These are phyloP conservation scores for Rubia occidens DNA, from an alignment of 305 asterid species.

Conservation along the genomic window DNA sequence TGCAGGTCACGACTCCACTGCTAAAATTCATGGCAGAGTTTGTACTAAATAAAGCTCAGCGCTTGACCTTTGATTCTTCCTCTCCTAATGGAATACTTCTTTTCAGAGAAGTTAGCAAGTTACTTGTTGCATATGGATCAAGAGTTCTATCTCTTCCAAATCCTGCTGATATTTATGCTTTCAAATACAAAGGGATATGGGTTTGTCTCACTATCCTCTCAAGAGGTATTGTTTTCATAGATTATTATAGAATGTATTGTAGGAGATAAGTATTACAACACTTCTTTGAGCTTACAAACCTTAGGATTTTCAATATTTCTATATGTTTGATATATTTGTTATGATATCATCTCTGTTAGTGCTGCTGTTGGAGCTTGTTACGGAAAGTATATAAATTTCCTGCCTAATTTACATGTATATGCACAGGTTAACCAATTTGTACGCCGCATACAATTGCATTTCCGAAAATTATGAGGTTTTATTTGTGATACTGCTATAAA, in stretches of 20 bases:
- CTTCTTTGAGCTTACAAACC: not conserved
- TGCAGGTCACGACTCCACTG: conserved; percentile 89
- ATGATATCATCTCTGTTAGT: not conserved
- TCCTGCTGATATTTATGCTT: conserved; percentile 73
- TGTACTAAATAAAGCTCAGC: conserved; percentile 84
- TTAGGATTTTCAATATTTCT: not conserved
- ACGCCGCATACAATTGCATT: not conserved
- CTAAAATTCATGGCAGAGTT: conserved; percentile 92
- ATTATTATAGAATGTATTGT: conserved; percentile 11
- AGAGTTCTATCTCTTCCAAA: conserved; percentile 70
- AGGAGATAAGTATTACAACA: conserved; percentile 1
- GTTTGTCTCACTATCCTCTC: conserved; percentile 71
- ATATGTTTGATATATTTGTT: not conserved
- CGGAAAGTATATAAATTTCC: no score
- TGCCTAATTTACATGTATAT: not conserved
- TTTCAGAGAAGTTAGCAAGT: conserved; percentile 92
- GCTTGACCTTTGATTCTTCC: conserved; percentile 87
- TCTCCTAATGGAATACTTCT: conserved; percentile 97
- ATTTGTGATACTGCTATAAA: not conserved
- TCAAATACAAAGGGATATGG: conserved; percentile 97
- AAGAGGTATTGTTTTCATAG: conserved; percentile 46
- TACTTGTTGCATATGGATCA: conserved; percentile 86
- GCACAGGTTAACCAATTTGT: not conserved
- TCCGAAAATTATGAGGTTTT: not conserved
- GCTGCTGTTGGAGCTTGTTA: conserved; percentile 1